Base-by-base conservation (phyloP, 2,329 filamentous ascomycete species). In the Geosmithia putterillii region DNA sequence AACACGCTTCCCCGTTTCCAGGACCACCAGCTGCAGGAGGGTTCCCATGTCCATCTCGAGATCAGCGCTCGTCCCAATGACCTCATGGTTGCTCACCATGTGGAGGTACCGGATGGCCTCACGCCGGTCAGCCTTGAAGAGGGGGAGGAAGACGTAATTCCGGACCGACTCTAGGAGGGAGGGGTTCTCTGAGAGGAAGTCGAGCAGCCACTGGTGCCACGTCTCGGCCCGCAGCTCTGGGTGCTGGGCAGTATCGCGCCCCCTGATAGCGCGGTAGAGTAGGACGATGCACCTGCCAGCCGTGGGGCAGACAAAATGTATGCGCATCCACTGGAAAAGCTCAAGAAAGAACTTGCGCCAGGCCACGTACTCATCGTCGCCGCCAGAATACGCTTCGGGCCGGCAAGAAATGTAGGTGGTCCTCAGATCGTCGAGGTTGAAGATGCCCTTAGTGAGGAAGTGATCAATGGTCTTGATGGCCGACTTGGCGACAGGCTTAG, bases 1-100 rank as follows among this genome's bases (percentile, higher is more conserved):
- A 34, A 73, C 65, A 53, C 82, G 83, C 59, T 86, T 86, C 14
- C 79, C 83, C 15, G 79, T 72, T 49, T 86, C 80, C 38, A 87
- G 64, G n/a, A 79, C 73, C 38, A 80, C 72, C 37, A 87, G 67
- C 49, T 79, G 75, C 9, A 86, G 60, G 38, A 79, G 64, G 0
- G 75, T 71, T 42, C 76, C 69, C 14, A 68, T 61, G 43, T 76
- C 68, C 21, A 75, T 58, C 18, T 69, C 65, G 43, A 65, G 59
- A 28, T 57, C 63, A 38, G 62, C 62, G 36, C 66, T 66, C n/a
- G 61, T 68, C 44, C 60, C 66, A 12, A 71, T 57, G n/a, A 68
- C 59, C 43, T 65, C 66, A 6, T 70, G 56, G 14, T 67, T 61
- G n/a, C 71, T 79, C 45, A 83, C 64, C 18, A 67, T 63, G 39